Base-by-base conservation (phyloP, 352 stramenopile genomes). In the Elongisporangium undulatum region DNA sequence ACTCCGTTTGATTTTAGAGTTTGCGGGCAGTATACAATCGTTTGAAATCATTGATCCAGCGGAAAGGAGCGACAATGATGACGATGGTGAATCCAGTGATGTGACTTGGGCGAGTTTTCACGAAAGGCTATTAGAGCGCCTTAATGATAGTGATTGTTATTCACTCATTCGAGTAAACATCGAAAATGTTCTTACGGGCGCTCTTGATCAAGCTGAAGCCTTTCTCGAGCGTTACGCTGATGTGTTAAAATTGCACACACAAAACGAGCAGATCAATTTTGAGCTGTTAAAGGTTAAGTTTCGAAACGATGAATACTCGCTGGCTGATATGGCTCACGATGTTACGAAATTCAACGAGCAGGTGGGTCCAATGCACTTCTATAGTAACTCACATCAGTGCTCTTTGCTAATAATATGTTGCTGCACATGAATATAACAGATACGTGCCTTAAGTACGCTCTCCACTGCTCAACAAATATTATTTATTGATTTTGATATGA, bases 251-350 rank as follows among this genome's bases (percentile, higher is more conserved):
- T 63, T 68, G 9, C 78, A 76, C 16, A 63, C 64, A 0, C 62
- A 64, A 12, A 90, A 89, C 56, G 63, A 88, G 51, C 58, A 48
- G 4, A 63, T 84, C 20, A 62, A 77, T 34, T 89, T 89, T 57
- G 75, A 85, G 2, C 6, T 66, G 2, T 79, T 87, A 50, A 65
- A 65, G 1, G 29, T 57, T 16, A 62, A 64, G 8, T 89, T 89
- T 49, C 67, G 75, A 10, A 52, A 64, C 10, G 69, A 71, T 5
- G 57, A 72, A 19, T 92, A 92, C 53, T 68, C 67, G 0, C 51
- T 89, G 0, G 29, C 61, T 0, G 38, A 74, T 1, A 87, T 92
- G 64, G 66, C 71, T 49, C 39, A 61, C 0, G 75, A 87, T 16
- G 61, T 75, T 0, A 55, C 26, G 1, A 50, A 66, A 20, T 87